Evolutionary conservation across 2,329 filamentous ascomycete species (phyloP), one percentile per base, ranked within the genome.

Genomic region (Rugonectria rugulosa): DNA sequence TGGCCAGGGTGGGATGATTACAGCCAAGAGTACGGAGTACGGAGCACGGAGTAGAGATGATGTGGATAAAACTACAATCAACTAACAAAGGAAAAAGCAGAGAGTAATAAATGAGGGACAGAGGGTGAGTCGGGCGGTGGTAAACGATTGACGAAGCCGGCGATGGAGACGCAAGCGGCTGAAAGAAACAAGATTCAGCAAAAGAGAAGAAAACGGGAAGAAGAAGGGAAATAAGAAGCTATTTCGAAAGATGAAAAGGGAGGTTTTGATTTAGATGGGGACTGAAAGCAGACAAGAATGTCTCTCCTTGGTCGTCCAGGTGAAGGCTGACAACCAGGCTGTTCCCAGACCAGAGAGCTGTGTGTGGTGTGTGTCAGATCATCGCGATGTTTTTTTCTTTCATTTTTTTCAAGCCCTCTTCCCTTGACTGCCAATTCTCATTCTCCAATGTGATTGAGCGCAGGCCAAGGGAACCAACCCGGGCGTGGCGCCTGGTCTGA

Each of bases 401-500:
- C 20, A 17, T 14, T 37, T 17, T 43, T 29, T 24, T 24, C 31
- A 14, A 6, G n/a, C 11, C 23, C 15, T 19, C 24, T 23, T 15
- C 24, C n/a, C 17, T 26, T 29, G n/a, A n/a, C n/a, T n/a, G 10
- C 21, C 38, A n/a, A 3, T 34, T n/a, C 7, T 3, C 31, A 19
- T 27, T 32, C 44, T 36, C 15, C 11, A 27, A 21, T 21, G 23
- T 26, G 29, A 36, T 36, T 37, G 43, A 46, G 31, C 38, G 31
- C 31, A 21, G 38, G 21, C 31, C 44, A 47, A 36, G 44, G 44
- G n/a, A 24, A 15, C 23, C 15, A 27, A 7, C 23, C 19, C 15
- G 29, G 37, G 47, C 27, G 47, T 50, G 46, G 47, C 47, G 38
- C 26, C 29, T 50, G 47, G 47, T 34, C 47, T 27, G 37, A 50